Evolutionary conservation across 2,329 filamentous ascomycete species (phyloP), one percentile per base, ranked within the genome.

Genomic region (Talaromyces rugulosus): DNA sequence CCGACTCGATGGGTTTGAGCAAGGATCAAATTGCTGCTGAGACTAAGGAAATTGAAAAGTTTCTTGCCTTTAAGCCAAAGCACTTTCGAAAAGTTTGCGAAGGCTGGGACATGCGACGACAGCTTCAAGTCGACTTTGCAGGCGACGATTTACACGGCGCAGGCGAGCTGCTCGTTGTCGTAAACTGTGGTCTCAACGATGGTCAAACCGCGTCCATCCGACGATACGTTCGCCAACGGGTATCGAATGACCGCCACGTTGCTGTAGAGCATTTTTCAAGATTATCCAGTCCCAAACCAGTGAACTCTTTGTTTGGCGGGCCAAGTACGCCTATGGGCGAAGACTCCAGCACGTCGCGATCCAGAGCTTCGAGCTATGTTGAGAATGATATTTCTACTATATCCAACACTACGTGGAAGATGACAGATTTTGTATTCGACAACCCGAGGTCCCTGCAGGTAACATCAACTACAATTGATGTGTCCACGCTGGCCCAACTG

Each of bases 21-120:
- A 83, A 83, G 66, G 85, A 87, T 18, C 90, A 96, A 72, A 80
- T 93, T 64, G 75, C 81, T 42, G 87, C 90, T 1, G 92, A 96
- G 73, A 92, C 91, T 1, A 83, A 84, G 56, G 91, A 96, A 73
- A 92, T 96, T 59, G 90, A 96, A 68, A 85, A 83, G 50, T 96
- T 90, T 67, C 74, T 96, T 18, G 80, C 80, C 0, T 87, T 89
- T 68, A 88, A 86, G 67, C 93, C 94, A 4, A 84, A 86, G 47
- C 86, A 96, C 67, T 96, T 96, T 73, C 87, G 88, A 27, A 88
- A 87, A 69, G 81, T 86, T 1, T 98, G 90, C 70, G 80, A 89
- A 62, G 89, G 90, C 2, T 98, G 95, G 94, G 91, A 98, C 70
- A 98, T 98, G 93, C 87, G 87, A 59, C 86, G 92, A 63, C 87